These are phyloP conservation scores for Candida dendrica DNA, from an alignment of 805 yeast species.

Conservation along the genomic window DNA sequence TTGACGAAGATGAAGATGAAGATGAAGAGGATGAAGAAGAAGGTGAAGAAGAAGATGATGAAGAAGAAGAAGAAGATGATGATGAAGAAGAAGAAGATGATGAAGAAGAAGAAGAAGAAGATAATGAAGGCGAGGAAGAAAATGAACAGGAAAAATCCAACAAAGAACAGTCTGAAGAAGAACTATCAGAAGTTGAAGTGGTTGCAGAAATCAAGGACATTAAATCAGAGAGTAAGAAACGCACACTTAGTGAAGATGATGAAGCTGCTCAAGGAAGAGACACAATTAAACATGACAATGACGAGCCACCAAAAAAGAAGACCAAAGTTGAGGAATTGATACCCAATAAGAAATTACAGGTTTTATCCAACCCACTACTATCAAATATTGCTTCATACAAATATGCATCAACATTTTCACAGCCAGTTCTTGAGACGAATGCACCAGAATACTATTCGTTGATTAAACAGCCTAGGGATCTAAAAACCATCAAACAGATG, in stretches of 20 bases:
- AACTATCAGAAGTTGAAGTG: too few relatives aligned
- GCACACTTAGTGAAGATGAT: slow-evolving; percentile 3
- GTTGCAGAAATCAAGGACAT: too few relatives aligned
- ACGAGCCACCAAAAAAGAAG: slow-evolving; percentile 6
- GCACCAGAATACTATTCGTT: slow-evolving; percentile 65
- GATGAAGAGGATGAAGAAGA: slow-evolving; percentile 7
- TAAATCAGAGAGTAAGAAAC: too few relatives aligned
- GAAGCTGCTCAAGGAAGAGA: slow-evolving; percentile 13
- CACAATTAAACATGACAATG: slow-evolving; percentile 9
- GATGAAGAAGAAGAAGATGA: not conserved
- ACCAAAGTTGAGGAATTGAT: not conserved
- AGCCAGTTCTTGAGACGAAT: slow-evolving; percentile 58
- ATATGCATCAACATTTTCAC: slow-evolving; percentile 65
- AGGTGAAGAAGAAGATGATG: slow-evolving; percentile 3
- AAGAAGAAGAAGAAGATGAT: slow-evolving; percentile 1
- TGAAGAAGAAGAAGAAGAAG: not conserved
- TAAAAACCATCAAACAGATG: slow-evolving; percentile 52
- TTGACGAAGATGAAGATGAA: slow-evolving; percentile 14
- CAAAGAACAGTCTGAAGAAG: too few relatives aligned
- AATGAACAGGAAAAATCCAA: slow-evolving; percentile 3
- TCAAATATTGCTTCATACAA: slow-evolving; percentile 62
- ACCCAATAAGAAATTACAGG: slow-evolving; percentile 49
- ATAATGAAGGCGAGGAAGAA: slow-evolving; percentile 1
- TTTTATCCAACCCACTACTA: slow-evolving; percentile 53
- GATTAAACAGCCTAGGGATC: slow-evolving; percentile 58